Evolutionary conservation across 2,329 filamentous ascomycete species (phyloP).

Genomic region (Amauroascus niger): DNA sequence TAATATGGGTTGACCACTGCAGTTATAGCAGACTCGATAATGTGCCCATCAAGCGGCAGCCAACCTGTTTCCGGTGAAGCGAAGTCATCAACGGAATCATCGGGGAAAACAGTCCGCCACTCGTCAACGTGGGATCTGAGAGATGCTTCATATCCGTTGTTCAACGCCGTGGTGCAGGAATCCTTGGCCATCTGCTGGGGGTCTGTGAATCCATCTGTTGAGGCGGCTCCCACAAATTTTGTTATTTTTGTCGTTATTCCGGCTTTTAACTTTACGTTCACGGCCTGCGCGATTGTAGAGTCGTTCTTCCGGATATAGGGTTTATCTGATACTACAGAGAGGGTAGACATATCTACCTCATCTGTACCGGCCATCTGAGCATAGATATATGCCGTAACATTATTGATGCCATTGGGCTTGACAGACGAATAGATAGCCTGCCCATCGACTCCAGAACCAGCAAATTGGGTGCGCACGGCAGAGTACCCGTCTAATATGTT

Average conservation of each 20-base stretch:
- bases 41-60: constrained; percentile 47
- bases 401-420: constrained; percentile 49
- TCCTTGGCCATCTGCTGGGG: constrained; percentile 47
- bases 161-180: constrained; percentile 44
- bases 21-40: constrained; percentile 45
- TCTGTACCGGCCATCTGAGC: constrained; percentile 34
- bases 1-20: constrained; percentile 42
- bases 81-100: constrained; percentile 55
- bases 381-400: constrained; percentile 54
- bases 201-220: constrained; percentile 56
- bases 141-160: constrained; percentile 47
- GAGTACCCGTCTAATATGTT: constrained; percentile 60
- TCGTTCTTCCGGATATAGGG: constrained; percentile 46
- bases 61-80: constrained; percentile 47
- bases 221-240: constrained; percentile 61
- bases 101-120: constrained; percentile 53
- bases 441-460: constrained; percentile 46
- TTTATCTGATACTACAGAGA: constrained; percentile 37
- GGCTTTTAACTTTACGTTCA: constrained; percentile 44
- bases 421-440: constrained; percentile 57
- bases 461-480: constrained; percentile 55
- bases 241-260: constrained; percentile 48
- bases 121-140: constrained; percentile 49
- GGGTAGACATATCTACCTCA: constrained; percentile 36
- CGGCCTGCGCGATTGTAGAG: constrained; percentile 56